Evolutionary conservation across 106 monocot genomes (phyloP).

Genomic region (Platanthera guangdongensis): DNA sequence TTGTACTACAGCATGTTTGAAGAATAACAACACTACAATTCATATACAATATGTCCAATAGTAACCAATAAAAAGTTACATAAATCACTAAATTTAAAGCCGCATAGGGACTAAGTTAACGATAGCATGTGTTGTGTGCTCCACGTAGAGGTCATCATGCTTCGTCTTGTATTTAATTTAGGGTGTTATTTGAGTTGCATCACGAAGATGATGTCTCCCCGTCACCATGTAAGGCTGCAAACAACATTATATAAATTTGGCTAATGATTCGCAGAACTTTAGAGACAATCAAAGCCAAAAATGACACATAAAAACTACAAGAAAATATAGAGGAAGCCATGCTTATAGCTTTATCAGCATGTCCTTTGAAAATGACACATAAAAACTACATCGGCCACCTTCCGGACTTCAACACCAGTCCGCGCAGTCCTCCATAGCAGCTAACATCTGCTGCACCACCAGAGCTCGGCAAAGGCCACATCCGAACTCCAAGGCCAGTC

Average conservation of each 20-base stretch:
- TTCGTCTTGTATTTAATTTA: slow-evolving; percentile 45
- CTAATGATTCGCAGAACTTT: neutral
- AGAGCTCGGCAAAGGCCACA: too few relatives aligned
- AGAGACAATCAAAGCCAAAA: neutral
- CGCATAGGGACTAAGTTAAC: slow-evolving; percentile 59
- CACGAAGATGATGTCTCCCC: slow-evolving; percentile 61
- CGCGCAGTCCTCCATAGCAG: too few relatives aligned
- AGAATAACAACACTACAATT: too few relatives aligned
- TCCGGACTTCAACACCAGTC: too few relatives aligned
- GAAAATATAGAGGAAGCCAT: too few relatives aligned
- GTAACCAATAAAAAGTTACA: too few relatives aligned
- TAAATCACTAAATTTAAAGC: slow-evolving; percentile 32
- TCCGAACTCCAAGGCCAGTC: too few relatives aligned
- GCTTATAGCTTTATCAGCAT: slow-evolving; percentile 87
- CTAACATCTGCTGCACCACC: too few relatives aligned
- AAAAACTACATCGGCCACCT: too few relatives aligned
- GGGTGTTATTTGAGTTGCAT: slow-evolving; percentile 78
- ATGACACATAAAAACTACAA: too few relatives aligned
- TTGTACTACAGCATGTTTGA: too few relatives aligned
- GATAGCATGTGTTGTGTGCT: slow-evolving; percentile 29
- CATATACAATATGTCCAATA: too few relatives aligned
- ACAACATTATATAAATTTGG: neutral
- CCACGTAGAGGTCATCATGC: slow-evolving; percentile 46
- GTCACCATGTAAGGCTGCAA: slow-evolving; percentile 79
- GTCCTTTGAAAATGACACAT: slow-evolving; percentile 66